phyloP scores from a whole-genome alignment of 192 early-diverging fungal species.

The Coemansia sp. region DNA sequence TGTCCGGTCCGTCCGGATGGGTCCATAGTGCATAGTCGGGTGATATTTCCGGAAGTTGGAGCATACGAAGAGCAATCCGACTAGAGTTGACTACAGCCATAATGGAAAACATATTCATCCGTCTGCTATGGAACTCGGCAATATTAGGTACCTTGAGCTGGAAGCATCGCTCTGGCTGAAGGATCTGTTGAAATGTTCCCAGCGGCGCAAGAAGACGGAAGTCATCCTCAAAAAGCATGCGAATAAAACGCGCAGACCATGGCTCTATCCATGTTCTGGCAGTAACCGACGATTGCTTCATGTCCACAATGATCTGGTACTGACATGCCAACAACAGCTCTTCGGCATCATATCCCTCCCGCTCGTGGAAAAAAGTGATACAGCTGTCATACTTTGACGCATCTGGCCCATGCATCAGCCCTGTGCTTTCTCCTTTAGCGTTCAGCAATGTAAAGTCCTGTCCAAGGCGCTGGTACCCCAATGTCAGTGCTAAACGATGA shows the following conservation, averaged over 20 bases:
- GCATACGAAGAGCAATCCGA: conserved; percentile 41
- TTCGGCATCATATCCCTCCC: conserved; percentile 48
- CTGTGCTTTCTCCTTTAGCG: conserved; percentile 53
- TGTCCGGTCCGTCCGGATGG: conserved; percentile 30
- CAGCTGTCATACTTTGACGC: conserved; percentile 46
- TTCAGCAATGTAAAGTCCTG: conserved; percentile 55
- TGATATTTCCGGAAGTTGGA: conserved; percentile 45
- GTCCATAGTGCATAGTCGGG: conserved; percentile 42
- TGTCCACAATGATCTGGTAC: conserved; percentile 53
- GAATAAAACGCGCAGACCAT: conserved; percentile 45
- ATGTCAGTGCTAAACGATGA: conserved; percentile 45
- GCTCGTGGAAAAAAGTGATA: conserved; percentile 53
- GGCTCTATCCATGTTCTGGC: conserved; percentile 54
- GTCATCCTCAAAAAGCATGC: conserved; percentile 51
- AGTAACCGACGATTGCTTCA: conserved; percentile 52
- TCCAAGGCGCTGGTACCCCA: conserved; percentile 33
- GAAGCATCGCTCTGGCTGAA: conserved; percentile 55
- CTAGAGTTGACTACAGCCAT: conserved; percentile 51
- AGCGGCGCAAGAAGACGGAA: conserved; percentile 47
- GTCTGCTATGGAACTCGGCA: conserved; percentile 54
- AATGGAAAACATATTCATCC: conserved; percentile 57
- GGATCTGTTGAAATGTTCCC: conserved; percentile 55
- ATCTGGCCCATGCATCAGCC: conserved; percentile 30
- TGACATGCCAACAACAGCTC: conserved; percentile 47
- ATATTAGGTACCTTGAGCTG: conserved; percentile 55